A percentile compares a stretch with the other conserved stretches of the same genome.
phyloP scores from a whole-genome alignment of 805 yeast species.

The Zygosaccharomyces kombuchaensis region DNA sequence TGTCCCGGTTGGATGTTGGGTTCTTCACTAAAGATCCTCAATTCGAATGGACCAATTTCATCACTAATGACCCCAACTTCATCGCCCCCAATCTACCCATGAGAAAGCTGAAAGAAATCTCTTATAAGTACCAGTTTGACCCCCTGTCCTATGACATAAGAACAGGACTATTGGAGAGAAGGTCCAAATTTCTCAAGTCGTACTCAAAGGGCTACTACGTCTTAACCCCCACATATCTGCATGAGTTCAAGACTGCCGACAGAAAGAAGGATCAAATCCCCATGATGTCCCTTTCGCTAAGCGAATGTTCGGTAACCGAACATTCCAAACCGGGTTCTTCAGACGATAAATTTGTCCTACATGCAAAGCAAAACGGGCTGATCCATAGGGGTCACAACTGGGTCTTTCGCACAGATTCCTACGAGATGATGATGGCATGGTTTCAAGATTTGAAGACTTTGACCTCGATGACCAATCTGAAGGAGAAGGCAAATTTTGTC shows the following conservation, averaged over 20 bases:
- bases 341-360: conserved; percentile 73
- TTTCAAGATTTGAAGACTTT: conserved; percentile 68
- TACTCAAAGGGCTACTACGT: conserved; percentile 90
- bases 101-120: conserved; percentile 57
- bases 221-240: conserved; percentile 79
- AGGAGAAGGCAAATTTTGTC: conserved; percentile 49
- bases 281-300: conserved; percentile 73
- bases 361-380: conserved; percentile 69
- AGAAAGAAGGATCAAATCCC: conserved; percentile 78
- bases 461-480: conserved; percentile 58
- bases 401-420: conserved; percentile 90
- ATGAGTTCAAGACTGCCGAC: conserved; percentile 83
- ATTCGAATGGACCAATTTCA: conserved; percentile 85
- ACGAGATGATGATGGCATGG: conserved; percentile 80
- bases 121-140: conserved; percentile 64
- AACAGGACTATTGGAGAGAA: conserved; percentile 79
- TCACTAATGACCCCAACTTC: conserved; percentile 66
- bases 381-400: conserved; percentile 82
- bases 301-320: conserved; percentile 76
- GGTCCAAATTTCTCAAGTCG: conserved; percentile 88
- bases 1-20: conserved; percentile 62
- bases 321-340: conserved; percentile 71
- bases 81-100: conserved; percentile 58
- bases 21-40: conserved; percentile 72
- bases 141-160: conserved; percentile 64